Evolutionary conservation across 768 basidiomycete species (phyloP).

Genomic region (Cyclocybe cylindracea): DNA sequence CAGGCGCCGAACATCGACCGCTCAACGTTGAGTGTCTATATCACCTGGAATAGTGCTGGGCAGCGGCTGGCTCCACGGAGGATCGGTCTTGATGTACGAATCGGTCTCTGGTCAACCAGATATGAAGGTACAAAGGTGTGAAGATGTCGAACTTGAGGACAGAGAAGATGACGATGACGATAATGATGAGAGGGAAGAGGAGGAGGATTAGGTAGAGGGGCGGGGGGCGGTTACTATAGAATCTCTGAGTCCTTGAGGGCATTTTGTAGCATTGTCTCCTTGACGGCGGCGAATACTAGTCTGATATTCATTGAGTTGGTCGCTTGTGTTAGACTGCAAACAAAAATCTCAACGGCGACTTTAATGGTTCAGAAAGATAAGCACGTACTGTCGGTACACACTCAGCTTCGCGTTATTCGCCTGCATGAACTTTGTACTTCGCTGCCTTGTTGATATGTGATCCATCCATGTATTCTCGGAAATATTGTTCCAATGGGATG

Average conservation of each 20-base stretch:
- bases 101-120: too few species aligned
- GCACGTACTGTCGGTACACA: constrained; percentile 84
- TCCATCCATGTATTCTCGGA: constrained; percentile 88
- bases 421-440: constrained; percentile 92
- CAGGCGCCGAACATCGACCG: too few species aligned
- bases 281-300: constrained; percentile 86
- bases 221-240: constrained; percentile 36
- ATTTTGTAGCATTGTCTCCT: constrained; percentile 92
- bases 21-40: too few species aligned
- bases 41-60: too few species aligned
- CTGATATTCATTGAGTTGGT: constrained; percentile 85
- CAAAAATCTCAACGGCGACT: constrained; percentile 21
- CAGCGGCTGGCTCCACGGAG: too few species aligned
- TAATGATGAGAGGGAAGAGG: too few species aligned
- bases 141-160: too few species aligned
- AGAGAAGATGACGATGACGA: too few species aligned
- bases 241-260: constrained; percentile 86
- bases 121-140: too few species aligned
- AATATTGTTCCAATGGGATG: constrained; percentile 77
- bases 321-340: constrained; percentile 76
- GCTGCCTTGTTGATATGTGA: constrained; percentile 92
- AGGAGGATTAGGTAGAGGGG: too few species aligned
- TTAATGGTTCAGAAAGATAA: not conserved
- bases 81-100: too few species aligned
- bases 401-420: constrained; percentile 65